phyloP scores from a whole-genome alignment of 495 filamentous ascomycete species.

The Niebla homalea region DNA sequence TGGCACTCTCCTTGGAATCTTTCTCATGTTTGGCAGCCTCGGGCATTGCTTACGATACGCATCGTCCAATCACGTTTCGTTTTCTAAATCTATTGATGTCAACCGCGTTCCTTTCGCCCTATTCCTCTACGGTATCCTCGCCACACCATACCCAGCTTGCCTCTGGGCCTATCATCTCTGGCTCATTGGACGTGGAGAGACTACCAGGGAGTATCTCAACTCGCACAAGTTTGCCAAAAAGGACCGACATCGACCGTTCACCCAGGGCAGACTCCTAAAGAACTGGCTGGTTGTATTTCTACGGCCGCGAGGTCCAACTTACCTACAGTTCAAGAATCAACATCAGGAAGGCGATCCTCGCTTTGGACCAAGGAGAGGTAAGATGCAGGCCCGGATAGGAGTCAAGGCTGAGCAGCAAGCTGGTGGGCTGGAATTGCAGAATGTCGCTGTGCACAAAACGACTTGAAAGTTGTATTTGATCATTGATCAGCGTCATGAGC shows the following conservation, averaged over 20 bases:
- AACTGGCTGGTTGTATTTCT: constrained; percentile 77
- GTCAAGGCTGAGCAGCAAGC: constrained; percentile 40
- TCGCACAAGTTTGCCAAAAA: constrained; percentile 85
- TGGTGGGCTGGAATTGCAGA: constrained; percentile 46
- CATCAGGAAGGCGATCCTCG: constrained; percentile 78
- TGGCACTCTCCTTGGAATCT: constrained; percentile 61
- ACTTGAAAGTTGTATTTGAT: background rate
- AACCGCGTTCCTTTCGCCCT: constrained; percentile 78
- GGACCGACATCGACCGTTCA: constrained; percentile 84
- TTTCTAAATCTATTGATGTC: constrained; percentile 49
- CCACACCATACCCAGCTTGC: constrained; percentile 68
- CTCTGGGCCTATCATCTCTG: constrained; percentile 82
- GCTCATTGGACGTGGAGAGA: constrained; percentile 79
- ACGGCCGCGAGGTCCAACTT: constrained; percentile 76
- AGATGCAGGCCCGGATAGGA: constrained; percentile 30
- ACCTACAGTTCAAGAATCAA: constrained; percentile 68
- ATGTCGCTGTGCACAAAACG: constrained; percentile 24
- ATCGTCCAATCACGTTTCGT: constrained; percentile 43
- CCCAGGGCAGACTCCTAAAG: constrained; percentile 57
- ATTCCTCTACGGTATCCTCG: constrained; percentile 68
- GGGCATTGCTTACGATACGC: constrained; percentile 68
- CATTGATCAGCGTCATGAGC: background rate
- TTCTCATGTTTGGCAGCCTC: constrained; percentile 60
- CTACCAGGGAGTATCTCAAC: constrained; percentile 90
- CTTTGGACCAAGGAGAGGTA: constrained; percentile 49